Conservation (phyloP, 1,284 basidiomycete species). For the Trichosporon sp. region DNA sequence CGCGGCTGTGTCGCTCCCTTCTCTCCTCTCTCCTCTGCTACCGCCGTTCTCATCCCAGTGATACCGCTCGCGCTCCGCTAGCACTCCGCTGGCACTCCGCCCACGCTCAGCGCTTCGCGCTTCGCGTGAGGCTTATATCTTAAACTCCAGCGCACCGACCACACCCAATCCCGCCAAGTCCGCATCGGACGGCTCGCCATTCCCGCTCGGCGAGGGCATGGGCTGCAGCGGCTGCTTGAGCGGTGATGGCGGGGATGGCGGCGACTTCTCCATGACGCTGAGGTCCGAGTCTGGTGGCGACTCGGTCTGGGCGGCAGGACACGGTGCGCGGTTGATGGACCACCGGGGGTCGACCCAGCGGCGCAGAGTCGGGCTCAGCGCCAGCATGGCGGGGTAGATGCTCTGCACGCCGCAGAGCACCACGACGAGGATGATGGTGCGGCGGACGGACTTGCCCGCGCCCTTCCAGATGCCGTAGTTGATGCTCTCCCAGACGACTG, state of each 20-base stretch:
- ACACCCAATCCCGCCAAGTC: not conserved
- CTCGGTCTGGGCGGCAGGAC: not conserved
- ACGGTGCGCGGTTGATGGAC: conserved; percentile 6
- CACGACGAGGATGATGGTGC: conserved; percentile 19
- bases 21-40: not conserved
- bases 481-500: conserved; percentile 30
- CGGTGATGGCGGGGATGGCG: not conserved
- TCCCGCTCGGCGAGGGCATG: not conserved
- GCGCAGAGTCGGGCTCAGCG: conserved; percentile 15
- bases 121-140: not conserved
- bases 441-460: conserved; percentile 12
- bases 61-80: too few relatives aligned
- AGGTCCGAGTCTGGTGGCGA: not conserved
- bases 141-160: not conserved
- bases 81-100: too few relatives aligned
- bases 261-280: not conserved
- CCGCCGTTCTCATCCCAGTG: too few relatives aligned
- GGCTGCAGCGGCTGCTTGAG: not conserved
- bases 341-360: conserved; percentile 35
- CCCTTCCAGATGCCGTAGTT: conserved; percentile 23
- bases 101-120: not conserved
- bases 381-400: conserved; percentile 25
- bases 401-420: conserved; percentile 22
- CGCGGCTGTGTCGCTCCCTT: too few relatives aligned
- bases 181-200: not conserved